Evolutionary conservation across 805 yeast genomes (phyloP).

Genomic region (Nakazawaea wyomingensis): DNA sequence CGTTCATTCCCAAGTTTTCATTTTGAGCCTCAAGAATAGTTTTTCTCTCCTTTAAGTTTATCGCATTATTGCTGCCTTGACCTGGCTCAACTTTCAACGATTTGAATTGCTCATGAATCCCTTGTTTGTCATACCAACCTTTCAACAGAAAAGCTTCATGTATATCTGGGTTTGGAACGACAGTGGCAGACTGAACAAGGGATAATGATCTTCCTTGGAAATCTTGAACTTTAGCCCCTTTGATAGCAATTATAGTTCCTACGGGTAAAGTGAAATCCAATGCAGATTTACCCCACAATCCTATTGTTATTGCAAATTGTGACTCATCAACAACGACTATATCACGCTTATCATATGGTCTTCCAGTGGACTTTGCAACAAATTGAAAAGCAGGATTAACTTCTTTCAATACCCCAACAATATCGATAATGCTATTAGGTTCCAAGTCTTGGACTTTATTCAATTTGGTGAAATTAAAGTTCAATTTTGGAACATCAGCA

Average conservation of each 20-base stretch:
- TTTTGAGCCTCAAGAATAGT: slow-evolving; percentile 60
- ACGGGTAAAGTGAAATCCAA: slow-evolving; percentile 64
- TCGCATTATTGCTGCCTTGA: slow-evolving; percentile 23
- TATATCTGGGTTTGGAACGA: slow-evolving; percentile 79
- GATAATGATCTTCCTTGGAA: slow-evolving; percentile 84
- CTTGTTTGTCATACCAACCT: slow-evolving; percentile 92
- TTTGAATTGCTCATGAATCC: slow-evolving; percentile 57
- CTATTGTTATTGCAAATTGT: slow-evolving; percentile 67
- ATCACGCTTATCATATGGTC: slow-evolving; percentile 90
- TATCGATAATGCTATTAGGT: slow-evolving; percentile 72
- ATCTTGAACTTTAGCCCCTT: slow-evolving; percentile 85
- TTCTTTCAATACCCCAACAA: slow-evolving; percentile 77
- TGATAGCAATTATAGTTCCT: slow-evolving; percentile 85
- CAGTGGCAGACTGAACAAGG: slow-evolving; percentile 70
- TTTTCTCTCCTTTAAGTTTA: slow-evolving; percentile 45
- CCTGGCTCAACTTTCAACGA: slow-evolving; percentile 51
- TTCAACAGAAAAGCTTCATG: slow-evolving; percentile 82
- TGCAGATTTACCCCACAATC: slow-evolving; percentile 90
- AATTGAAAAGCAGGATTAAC: slow-evolving; percentile 74
- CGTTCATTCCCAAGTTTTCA: slow-evolving; percentile 66
- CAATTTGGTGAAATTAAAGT: slow-evolving; percentile 70
- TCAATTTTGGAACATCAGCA: slow-evolving; percentile 68
- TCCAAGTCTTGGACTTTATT: slow-evolving; percentile 62
- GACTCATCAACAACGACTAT: slow-evolving; percentile 81
- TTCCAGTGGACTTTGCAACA: slow-evolving; percentile 82